phyloP scores from a whole-genome alignment of 2,329 filamentous ascomycete species.

The Thermoascus crustaceus region DNA sequence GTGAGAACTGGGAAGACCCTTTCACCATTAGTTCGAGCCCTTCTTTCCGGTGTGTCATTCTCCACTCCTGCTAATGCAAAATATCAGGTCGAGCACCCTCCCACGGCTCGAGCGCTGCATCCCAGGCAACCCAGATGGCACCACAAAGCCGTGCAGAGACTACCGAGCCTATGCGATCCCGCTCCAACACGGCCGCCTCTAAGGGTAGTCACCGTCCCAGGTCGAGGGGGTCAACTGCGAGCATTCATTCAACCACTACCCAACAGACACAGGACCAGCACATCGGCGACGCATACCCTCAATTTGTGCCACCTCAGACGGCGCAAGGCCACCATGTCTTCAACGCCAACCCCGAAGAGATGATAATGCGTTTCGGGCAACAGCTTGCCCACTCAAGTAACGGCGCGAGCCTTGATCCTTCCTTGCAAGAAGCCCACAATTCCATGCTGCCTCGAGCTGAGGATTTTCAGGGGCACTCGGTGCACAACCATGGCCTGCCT shows the following conservation, averaged over 20 bases:
- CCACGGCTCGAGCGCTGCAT: constrained; percentile 29
- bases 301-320: constrained; percentile 31
- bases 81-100: constrained; percentile 28
- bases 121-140: constrained; percentile 30
- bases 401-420: constrained; percentile 28
- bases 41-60: constrained; percentile 5
- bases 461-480: constrained; percentile 28
- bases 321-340: constrained; percentile 28
- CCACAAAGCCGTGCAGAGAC: constrained; percentile 34
- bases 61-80: constrained; percentile 7
- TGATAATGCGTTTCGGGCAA: constrained; percentile 38
- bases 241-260: constrained; percentile 40
- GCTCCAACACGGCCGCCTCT: constrained; percentile 34
- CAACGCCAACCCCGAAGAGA: constrained; percentile 35
- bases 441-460: constrained; percentile 28
- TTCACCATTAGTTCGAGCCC: constrained; percentile 11
- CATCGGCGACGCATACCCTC: constrained; percentile 29
- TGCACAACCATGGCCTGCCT: constrained; percentile 27
- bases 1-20: constrained; percentile 17
- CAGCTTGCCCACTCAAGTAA: constrained; percentile 33
- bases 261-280: constrained; percentile 38
- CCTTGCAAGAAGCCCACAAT: constrained; percentile 30
- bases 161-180: constrained; percentile 32
- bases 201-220: constrained; percentile 34
- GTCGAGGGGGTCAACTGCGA: constrained; percentile 40